Evolutionary conservation across 345 rosid species (phyloP).

Genomic region (Mallotus nudiflorus): DNA sequence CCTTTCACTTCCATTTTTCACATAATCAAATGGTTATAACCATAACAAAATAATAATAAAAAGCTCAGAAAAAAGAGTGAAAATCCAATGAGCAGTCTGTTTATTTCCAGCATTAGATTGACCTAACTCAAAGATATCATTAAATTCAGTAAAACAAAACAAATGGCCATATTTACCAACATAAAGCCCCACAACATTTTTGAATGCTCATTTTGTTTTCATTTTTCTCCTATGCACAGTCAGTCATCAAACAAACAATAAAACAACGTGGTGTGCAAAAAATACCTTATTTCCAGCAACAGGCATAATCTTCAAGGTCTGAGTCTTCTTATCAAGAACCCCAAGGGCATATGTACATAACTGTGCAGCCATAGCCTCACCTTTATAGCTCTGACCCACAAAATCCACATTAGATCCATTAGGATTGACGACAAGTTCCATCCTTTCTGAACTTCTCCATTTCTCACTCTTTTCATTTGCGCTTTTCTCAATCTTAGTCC

Average conservation of each 20-base stretch:
- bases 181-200: neutral
- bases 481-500: conserved; percentile 19
- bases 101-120: neutral
- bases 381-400: conserved; percentile 64
- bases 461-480: conserved; percentile 23
- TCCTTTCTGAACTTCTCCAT: conserved; percentile 44
- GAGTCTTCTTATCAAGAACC: conserved; percentile 60
- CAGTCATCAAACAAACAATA: neutral
- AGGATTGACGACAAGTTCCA: conserved; percentile 75
- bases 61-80: neutral
- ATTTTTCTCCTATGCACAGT: neutral
- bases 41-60: neutral
- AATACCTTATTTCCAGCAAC: conserved; percentile 77
- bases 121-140: neutral
- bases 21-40: neutral
- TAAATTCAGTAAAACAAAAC: neutral
- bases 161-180: neutral
- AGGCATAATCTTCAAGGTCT: conserved; percentile 64
- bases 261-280: neutral
- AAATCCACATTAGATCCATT: conserved; percentile 54
- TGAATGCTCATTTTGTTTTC: too few relatives aligned
- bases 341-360: conserved; percentile 64
- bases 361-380: conserved; percentile 68
- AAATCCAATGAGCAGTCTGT: neutral
- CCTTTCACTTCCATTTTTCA: neutral